Evolutionary conservation across 805 yeast genomes (phyloP).

Genomic region (Pichia cabralensis): DNA sequence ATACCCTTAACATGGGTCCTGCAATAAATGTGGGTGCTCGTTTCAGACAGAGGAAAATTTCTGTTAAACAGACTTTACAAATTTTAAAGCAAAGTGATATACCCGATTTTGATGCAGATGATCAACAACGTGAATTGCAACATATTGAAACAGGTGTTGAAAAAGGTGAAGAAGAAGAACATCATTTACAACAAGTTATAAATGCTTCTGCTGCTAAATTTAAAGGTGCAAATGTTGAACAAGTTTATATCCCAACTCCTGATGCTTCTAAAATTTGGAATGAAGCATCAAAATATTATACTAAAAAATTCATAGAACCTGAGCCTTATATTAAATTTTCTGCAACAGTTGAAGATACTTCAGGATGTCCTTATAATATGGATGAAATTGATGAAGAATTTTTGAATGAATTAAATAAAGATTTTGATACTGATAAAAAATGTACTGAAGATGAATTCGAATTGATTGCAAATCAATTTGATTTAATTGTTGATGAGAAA

Average conservation of each 20-base stretch:
- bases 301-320: constrained; percentile 59
- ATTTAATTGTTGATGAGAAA: constrained; percentile 60
- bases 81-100: constrained; percentile 70
- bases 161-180: constrained; percentile 94
- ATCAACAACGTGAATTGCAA: constrained; percentile 76
- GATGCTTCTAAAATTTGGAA: constrained; percentile 81
- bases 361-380: constrained; percentile 78
- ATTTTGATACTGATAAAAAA: constrained; percentile 21
- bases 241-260: constrained; percentile 90
- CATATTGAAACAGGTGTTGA: constrained; percentile 97
- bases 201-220: constrained; percentile 67
- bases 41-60: constrained; percentile 89
- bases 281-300: constrained; percentile 66
- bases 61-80: constrained; percentile 79
- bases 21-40: constrained; percentile 48
- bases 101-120: constrained; percentile 69
- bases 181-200: constrained; percentile 86
- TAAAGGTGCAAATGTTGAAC: constrained; percentile 38
- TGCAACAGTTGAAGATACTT: constrained; percentile 92
- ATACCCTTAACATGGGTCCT: constrained; percentile 25
- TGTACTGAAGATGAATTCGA: constrained; percentile 86
- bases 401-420: constrained; percentile 32
- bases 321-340: constrained; percentile 77
- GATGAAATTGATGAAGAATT: constrained; percentile 82
- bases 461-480: constrained; percentile 61